Evolutionary conservation across 352 stramenopile species (phyloP).

Genomic region (Aphanomyces invadans): DNA sequence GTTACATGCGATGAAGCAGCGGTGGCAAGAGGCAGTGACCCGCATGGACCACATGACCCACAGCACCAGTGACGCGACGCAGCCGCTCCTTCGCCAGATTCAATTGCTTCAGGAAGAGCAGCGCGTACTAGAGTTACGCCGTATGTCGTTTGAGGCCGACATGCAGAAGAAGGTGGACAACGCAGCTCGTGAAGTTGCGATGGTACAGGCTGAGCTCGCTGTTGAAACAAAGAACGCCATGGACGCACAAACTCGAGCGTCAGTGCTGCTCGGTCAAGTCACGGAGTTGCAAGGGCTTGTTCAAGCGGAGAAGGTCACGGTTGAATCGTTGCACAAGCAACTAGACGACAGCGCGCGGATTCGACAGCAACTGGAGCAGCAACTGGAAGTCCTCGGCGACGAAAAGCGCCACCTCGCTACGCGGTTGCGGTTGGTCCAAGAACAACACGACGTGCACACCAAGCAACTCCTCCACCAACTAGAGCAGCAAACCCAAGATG

Average conservation of each 20-base stretch:
- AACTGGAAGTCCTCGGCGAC: neutral
- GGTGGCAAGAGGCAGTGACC: conserved; percentile 66
- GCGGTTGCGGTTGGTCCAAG: neutral
- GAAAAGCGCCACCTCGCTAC: neutral
- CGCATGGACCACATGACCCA: conserved; percentile 61
- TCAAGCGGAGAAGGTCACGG: neutral
- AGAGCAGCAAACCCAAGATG: conserved; percentile 40
- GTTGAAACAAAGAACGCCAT: neutral
- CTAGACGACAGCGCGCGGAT: neutral
- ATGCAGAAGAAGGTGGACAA: neutral
- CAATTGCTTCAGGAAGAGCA: conserved; percentile 60
- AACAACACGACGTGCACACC: conserved; percentile 1
- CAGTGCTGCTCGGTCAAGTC: neutral
- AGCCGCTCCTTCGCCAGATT: conserved; percentile 69
- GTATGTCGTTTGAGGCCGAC: neutral
- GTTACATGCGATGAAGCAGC: conserved; percentile 55
- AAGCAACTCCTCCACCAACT: conserved; percentile 2
- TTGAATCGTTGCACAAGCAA: neutral
- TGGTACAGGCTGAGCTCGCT: neutral
- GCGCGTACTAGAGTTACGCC: conserved; percentile 32
- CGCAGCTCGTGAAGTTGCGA: neutral
- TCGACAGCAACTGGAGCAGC: neutral
- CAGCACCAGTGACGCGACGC: conserved; percentile 59
- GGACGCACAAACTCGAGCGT: neutral
- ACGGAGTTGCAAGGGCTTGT: neutral